Base-by-base conservation (phyloP, 1,284 basidiomycete genomes). In the Fistulina hepatica region DNA sequence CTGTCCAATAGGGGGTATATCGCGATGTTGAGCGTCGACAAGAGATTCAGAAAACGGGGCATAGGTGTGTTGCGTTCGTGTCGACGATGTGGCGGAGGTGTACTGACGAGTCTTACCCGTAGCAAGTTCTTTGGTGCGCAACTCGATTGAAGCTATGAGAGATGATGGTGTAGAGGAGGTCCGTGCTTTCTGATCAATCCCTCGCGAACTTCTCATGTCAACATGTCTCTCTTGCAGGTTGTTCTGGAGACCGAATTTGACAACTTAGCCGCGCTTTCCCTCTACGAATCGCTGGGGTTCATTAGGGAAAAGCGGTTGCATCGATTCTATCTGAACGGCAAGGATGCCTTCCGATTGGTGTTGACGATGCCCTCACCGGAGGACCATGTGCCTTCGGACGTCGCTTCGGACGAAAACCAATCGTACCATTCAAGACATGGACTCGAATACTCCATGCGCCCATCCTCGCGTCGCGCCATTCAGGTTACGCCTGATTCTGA, bases 161-260 rank as follows among this genome's bases (percentile, higher is more conserved):
- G 60, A 61, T 31, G 65, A 74, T 37, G 83, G 83, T 2, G 90
- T 90, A 2, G 75, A 90, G 45, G 89, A 94, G 74, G 89, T 88
- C 33, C 27, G 67, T 56, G 44, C 45, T 21, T 42, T 6, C 16
- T 13, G 6, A 37, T 36, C 26, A 22, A 35, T 23, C 31, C 11
- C n/a, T 9, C 17, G 17, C 9, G 15, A 3, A 7, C 21, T 12
- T 25, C 16, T 8, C 15, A 15, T 17, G 17, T 23, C 12, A 12
- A 20, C 33, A 13, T 27, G 17, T 33, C 32, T 21, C 20, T 43
- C 19, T 33, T 27, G 15, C 47, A 94, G 90, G 77, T 97, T 46
- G 81, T 94, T 2, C 77, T 99, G 36, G 95, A 99, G 64, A 99
- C 95, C 2, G 95, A 99, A 61, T 89, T 73, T 53, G 93, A 98